phyloP scores from a whole-genome alignment of 345 rosid species.

The Rubroshorea leprosula region DNA sequence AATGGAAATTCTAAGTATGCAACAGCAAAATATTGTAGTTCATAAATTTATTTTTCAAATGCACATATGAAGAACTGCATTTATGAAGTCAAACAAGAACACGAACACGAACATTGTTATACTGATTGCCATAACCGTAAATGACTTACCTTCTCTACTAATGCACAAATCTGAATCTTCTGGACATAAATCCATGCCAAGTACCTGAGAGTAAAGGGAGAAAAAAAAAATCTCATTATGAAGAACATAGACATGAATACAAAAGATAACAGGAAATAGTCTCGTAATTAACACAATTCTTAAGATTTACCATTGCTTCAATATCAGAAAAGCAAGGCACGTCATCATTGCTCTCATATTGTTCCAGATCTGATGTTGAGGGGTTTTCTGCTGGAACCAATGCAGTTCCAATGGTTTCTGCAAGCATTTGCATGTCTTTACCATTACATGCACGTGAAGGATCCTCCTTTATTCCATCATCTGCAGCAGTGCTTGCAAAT shows the following conservation, averaged over 20 bases:
- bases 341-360: constrained; percentile 38
- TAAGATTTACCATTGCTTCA: constrained; percentile 58
- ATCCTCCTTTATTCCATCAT: background rate
- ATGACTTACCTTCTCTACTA: background rate
- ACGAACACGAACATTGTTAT: too few species aligned
- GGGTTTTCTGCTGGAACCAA: background rate
- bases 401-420: background rate
- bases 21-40: too few species aligned
- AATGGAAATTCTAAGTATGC: too few species aligned
- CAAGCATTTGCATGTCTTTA: background rate
- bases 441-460: background rate
- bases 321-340: constrained; percentile 56
- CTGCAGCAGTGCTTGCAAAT: background rate
- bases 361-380: background rate
- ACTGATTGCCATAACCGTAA: background rate
- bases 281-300: constrained; percentile 7
- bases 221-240: background rate
- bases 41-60: too few species aligned
- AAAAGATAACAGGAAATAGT: background rate
- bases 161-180: background rate
- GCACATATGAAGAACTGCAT: background rate
- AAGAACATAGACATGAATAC: background rate
- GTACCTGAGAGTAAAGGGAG: background rate
- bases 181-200: background rate
- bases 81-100: background rate